Base-by-base conservation (phyloP, 257 asterid species). In the Petunia axillaris region DNA sequence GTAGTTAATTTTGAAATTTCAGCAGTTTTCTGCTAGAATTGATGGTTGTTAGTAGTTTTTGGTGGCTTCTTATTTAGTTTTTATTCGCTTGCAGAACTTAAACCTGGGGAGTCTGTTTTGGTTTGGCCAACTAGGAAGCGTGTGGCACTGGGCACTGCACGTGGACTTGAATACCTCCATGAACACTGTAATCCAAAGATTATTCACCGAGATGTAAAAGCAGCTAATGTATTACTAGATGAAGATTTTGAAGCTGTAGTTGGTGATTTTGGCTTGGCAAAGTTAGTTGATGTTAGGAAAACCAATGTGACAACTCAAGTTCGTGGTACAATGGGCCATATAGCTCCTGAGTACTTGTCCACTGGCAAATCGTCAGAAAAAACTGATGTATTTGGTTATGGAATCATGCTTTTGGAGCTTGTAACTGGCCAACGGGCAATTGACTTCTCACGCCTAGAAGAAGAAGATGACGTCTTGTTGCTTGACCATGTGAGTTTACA, bases 271-370 rank as follows among this genome's bases (percentile, higher is more conserved):
- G 98, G 98, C 64, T 82, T 94, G 88, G 98, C 98, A 9, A 94
- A 94, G 84, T 85, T 94, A 68, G 97, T 94, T 4, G 98, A 94
- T 77, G 89, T 94, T 64, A 87, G 96, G 35, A 87, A 88, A 88
- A 92, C 97, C 38, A 88, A 93, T 16, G 98, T 94, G 4, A 94
- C 97, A 0, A 94, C 98, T 46, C 98, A 94, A 87, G 97, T 94
- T 59, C 95, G 98, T 53, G 98, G 98, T 55, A 94, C 98, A 5
- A 94, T 94, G 98, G 98, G 98, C 64, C 98, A 94, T 86, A 94
- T 94, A 82, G 98, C 98, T 85, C 98, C 97, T 35, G 98, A 92
- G 46, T 94, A 94, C 85, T 81, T 94, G 77, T 94, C 98, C 63
- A 94, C 98, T 1, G 98, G 98, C 15, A 94, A 90, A 86, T 94